A percentile compares a stretch with the other conserved stretches of the same genome.
Evolutionary conservation across 306 rosid species (phyloP).

Genomic region (Cicer chorassanicum): DNA sequence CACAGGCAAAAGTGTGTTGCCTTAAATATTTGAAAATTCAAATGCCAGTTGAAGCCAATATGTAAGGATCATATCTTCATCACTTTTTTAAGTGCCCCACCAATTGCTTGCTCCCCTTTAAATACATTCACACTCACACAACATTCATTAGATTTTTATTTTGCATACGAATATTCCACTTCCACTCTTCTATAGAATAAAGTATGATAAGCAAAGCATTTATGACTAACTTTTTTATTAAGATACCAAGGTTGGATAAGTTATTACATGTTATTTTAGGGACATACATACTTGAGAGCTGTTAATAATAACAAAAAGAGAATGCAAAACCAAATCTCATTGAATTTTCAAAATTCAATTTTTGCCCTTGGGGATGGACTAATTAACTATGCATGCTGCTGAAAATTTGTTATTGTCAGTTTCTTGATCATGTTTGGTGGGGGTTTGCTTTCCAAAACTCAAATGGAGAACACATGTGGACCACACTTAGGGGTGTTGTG

Average conservation of each 20-base stretch:
- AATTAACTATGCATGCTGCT: constrained; percentile 28
- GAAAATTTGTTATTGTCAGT: constrained; percentile 43
- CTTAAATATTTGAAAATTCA: constrained; percentile 28
- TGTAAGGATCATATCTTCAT: constrained; percentile 3
- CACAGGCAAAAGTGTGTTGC: constrained; percentile 11
- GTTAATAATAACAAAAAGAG: constrained; percentile 42
- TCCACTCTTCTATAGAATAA: constrained; percentile 8
- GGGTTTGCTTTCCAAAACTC: constrained; percentile 47
- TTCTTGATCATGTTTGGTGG: constrained; percentile 38
- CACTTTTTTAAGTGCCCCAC: constrained; percentile 23
- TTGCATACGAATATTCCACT: constrained; percentile 29
- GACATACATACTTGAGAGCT: constrained; percentile 25
- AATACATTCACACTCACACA: background rate
- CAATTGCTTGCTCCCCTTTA: background rate
- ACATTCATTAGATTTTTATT: background rate
- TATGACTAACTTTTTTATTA: background rate
- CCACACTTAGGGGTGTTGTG: constrained; percentile 49
- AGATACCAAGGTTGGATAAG: background rate
- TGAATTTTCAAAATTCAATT: constrained; percentile 37
- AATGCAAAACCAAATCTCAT: constrained; percentile 33
- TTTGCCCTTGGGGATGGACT: constrained; percentile 42
- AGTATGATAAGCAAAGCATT: constrained; percentile 1
- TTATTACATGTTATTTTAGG: background rate
- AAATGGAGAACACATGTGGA: constrained; percentile 58
- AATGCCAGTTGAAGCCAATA: constrained; percentile 1